Evolutionary conservation across 2,329 filamentous ascomycete genomes (phyloP), one percentile per base, ranked within the genome.

Genomic region (Penicillium sp.): DNA sequence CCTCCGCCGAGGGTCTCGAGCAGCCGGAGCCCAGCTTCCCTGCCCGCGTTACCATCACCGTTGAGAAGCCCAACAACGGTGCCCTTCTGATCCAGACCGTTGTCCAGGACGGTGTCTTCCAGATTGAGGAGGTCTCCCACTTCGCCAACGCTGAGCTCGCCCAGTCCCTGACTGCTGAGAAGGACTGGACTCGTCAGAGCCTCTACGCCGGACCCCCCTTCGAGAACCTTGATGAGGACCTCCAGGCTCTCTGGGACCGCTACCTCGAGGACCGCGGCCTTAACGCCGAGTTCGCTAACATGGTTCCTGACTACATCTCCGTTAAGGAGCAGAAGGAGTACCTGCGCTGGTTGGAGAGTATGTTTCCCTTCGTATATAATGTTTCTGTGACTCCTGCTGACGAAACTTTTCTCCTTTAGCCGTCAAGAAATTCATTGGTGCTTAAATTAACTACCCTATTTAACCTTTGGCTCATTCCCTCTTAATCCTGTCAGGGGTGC

Each of bases 321-420:
- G 85, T 89, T 77, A 99, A 99, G 87, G 94, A 99, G 85, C 93
- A 97, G 85, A 89, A 86, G 78, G 94, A 99, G 82, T 99, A 99
- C 76, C 79, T 95, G 59, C 79, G 83, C 63, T 99, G 95, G 94
- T 80, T 99, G 74, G 83, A 86, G 75, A 85, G 82, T 83, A 74
- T 75, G 80, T 68, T 51, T 52, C 52, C 44, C 46, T 46, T 53
- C 13, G 21, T 46, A 34, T 15, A n/a, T 10, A 9, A 18, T 37
- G 4, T 21, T 23, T 15, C 12, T 27, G 16, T 13, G 32, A 39
- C n/a, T 37, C 13, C 35, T 44, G 50, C 56, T 58, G 56, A 58
- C 46, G 29, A n/a, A 7, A 8, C 25, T 4, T 23, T 57, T 41
- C 16, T 34, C 27, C 27, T 42, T 13, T 25, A 83, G 89, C 89